A percentile compares a stretch with the other conserved stretches of the same genome.
Conservation (phyloP, 139 green algal genomes). For the Closterium sp. region DNA sequence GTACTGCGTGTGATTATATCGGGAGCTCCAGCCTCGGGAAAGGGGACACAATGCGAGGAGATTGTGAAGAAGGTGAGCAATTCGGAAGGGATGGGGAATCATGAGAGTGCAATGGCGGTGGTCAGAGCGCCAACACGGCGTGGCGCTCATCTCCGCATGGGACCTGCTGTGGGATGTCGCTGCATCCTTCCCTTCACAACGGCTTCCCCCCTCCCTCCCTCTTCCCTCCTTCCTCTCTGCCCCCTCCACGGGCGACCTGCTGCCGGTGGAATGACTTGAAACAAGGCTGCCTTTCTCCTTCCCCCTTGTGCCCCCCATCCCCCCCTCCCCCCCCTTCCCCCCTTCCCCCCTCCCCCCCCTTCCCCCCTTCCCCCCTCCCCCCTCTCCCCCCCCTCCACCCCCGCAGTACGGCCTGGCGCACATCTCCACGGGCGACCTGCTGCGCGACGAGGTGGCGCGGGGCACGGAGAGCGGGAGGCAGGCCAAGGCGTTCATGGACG, state of each 20-base stretch:
- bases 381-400: not conserved
- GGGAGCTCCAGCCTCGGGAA: slow-evolving; percentile 91
- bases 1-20: slow-evolving; percentile 84
- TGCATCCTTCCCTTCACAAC: too few species aligned
- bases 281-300: too few species aligned
- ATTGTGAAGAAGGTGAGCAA: slow-evolving; percentile 60
- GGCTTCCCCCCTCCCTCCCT: too few species aligned
- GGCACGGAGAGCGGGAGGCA: slow-evolving; percentile 73
- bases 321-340: too few species aligned
- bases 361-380: too few species aligned
- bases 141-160: too few species aligned
- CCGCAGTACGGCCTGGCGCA: slow-evolving; percentile 90
- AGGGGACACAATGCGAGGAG: slow-evolving; percentile 78
- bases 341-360: not conserved
- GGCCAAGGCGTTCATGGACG: slow-evolving; percentile 92
- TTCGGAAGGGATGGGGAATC: too few species aligned
- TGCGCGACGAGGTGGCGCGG: slow-evolving; percentile 89
- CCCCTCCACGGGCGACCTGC: too few species aligned
- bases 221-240: too few species aligned
- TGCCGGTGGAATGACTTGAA: too few species aligned
- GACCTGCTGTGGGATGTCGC: too few species aligned
- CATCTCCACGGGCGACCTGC: slow-evolving; percentile 93
- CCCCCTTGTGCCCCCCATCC: too few species aligned
- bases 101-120: not conserved
- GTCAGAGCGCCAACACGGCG: not conserved